These are phyloP conservation scores for Beauveria bassiana DNA, from an alignment of 2,329 filamentous ascomycete species.

Conservation along the genomic window DNA sequence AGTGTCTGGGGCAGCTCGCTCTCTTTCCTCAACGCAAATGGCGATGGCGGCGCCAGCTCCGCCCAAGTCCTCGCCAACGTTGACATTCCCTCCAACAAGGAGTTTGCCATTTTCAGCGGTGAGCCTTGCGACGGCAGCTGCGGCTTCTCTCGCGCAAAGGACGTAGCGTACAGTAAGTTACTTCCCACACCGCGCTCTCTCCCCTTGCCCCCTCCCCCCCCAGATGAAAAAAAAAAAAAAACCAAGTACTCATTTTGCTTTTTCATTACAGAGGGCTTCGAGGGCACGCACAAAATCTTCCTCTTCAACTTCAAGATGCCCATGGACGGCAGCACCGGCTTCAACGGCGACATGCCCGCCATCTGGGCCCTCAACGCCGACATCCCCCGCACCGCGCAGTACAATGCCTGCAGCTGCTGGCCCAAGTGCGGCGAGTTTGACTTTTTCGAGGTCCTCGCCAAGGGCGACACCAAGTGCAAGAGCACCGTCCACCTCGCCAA, in stretches of 20 bases:
- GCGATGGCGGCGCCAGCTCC: slow-evolving; percentile 28
- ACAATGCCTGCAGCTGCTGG: slow-evolving; percentile 69
- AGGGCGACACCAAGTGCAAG: slow-evolving; percentile 59
- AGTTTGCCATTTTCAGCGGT: slow-evolving; percentile 39
- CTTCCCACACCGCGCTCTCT: background rate
- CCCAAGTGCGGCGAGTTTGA: slow-evolving; percentile 67
- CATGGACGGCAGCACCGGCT: slow-evolving; percentile 40
- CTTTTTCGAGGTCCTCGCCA: slow-evolving; percentile 61
- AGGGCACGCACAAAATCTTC: slow-evolving; percentile 62
- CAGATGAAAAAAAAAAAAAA: no score
- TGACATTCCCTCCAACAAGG: slow-evolving; percentile 33
- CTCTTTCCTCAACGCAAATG: slow-evolving; percentile 37
- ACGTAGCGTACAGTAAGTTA: slow-evolving; percentile 37
- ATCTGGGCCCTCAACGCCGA: slow-evolving; percentile 69
- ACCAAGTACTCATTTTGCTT: no score
- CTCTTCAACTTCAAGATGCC: slow-evolving; percentile 70
- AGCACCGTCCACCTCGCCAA: slow-evolving; percentile 60
- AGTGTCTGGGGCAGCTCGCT: slow-evolving; percentile 39
- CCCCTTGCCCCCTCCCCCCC: no score
- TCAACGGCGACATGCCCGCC: slow-evolving; percentile 61
- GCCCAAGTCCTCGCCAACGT: slow-evolving; percentile 33
- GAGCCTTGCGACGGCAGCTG: slow-evolving; percentile 34
- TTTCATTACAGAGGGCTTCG: slow-evolving; percentile 54
- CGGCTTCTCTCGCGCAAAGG: slow-evolving; percentile 34
- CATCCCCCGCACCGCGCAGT: slow-evolving; percentile 64